phyloP scores from a whole-genome alignment of 768 basidiomycete genomes.

The Podaxis carcinomalis region DNA sequence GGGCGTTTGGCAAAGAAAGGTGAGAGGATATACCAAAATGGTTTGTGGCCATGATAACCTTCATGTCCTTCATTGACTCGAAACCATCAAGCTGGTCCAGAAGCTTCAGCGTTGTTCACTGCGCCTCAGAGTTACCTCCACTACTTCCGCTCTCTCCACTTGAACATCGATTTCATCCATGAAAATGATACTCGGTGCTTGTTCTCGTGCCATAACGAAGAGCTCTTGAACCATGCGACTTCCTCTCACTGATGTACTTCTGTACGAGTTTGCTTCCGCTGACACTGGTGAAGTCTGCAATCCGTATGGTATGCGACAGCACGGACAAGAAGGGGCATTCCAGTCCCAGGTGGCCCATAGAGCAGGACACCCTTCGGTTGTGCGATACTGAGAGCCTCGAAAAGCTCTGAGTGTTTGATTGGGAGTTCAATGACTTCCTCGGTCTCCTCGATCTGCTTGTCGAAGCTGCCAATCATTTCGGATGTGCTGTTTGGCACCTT shows the following conservation, averaged over 20 bases:
- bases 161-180: conserved; percentile 99
- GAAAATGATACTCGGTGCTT: conserved; percentile 97
- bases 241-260: conserved; percentile 96
- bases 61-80: conserved; percentile 97
- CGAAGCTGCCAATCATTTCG: conserved; percentile 99
- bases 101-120: conserved; percentile 87
- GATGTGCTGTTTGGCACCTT: conserved; percentile 99
- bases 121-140: conserved; percentile 84
- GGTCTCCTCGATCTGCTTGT: conserved; percentile 99
- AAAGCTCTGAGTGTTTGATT: conserved; percentile 95
- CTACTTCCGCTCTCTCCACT: conserved; percentile 90
- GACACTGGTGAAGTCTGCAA: conserved; percentile 96
- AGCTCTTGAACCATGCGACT: conserved; percentile 94
- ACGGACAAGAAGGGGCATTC: conserved; percentile 91
- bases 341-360: conserved; percentile 95
- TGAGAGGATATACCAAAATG: conserved; percentile 63
- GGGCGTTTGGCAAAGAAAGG: neutral
- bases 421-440: conserved; percentile 95
- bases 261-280: conserved; percentile 92
- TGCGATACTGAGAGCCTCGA: conserved; percentile 93
- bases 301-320: conserved; percentile 98
- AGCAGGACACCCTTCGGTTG: conserved; percentile 95
- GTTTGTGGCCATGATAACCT: conserved; percentile 95
- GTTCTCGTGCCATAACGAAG: conserved; percentile 97
- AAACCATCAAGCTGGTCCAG: conserved; percentile 89